Evolutionary conservation across 2,329 filamentous ascomycete genomes (phyloP).

Genomic region (Aureobasidium zeae): DNA sequence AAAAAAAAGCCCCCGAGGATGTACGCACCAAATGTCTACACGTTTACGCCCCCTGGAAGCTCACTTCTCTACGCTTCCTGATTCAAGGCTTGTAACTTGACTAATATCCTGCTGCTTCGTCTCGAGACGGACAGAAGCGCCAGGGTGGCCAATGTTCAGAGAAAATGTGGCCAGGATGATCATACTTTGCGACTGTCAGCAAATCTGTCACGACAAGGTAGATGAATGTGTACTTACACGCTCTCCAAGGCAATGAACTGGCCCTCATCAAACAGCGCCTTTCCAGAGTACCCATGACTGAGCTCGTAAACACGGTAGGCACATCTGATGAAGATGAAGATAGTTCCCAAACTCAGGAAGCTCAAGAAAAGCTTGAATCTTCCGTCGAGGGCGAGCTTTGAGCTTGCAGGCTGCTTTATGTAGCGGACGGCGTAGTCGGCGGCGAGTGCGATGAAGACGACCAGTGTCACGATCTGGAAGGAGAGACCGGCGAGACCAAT

Average conservation of each 20-base stretch:
- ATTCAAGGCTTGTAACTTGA: too few relatives aligned
- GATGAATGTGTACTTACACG: constrained; percentile 16
- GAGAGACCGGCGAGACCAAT: constrained; percentile 57
- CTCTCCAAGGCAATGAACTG: constrained; percentile 25
- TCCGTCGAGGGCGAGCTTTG: constrained; percentile 12
- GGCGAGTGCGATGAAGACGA: constrained; percentile 45
- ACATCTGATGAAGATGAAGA: constrained; percentile 54
- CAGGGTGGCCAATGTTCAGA: too few relatives aligned
- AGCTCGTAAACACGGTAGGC: constrained; percentile 58
- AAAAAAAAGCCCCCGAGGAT: too few relatives aligned
- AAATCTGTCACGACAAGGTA: too few relatives aligned
- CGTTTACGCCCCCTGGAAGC: too few relatives aligned
- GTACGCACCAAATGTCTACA: too few relatives aligned
- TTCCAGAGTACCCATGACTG: constrained; percentile 51
- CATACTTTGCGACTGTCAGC: too few relatives aligned
- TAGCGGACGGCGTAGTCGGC: constrained; percentile 38
- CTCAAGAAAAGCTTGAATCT: constrained; percentile 46
- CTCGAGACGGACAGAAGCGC: too few relatives aligned
- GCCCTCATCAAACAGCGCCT: constrained; percentile 29
- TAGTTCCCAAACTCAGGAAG: constrained; percentile 46
- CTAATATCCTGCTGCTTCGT: too few relatives aligned
- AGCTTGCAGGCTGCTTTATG: too few relatives aligned
- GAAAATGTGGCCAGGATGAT: too few relatives aligned
- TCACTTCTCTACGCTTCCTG: too few relatives aligned
- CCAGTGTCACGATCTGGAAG: constrained; percentile 51